These are phyloP conservation scores for Sutorius australiensis DNA, from an alignment of 768 basidiomycete species.

Conservation along the genomic window DNA sequence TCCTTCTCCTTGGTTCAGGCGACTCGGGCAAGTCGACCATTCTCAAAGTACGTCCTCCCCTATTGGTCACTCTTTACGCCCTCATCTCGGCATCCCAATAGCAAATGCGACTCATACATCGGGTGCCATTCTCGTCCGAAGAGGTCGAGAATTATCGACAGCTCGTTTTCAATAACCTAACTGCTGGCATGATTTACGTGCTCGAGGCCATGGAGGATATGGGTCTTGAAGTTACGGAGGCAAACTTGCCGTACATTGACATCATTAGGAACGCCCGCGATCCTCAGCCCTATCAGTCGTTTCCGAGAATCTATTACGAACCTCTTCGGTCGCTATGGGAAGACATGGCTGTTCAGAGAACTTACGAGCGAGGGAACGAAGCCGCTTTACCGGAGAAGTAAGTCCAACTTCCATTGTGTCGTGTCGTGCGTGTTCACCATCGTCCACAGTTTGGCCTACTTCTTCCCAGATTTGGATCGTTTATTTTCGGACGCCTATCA, in stretches of 20 bases:
- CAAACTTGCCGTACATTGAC: slow-evolving; percentile 55
- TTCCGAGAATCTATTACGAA: slow-evolving; percentile 62
- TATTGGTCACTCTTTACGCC: not conserved
- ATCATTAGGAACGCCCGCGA: slow-evolving; percentile 67
- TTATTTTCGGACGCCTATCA: slow-evolving; percentile 69
- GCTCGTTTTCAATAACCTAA: slow-evolving; percentile 89
- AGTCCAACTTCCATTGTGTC: slow-evolving; percentile 15
- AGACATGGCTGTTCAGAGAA: slow-evolving; percentile 69
- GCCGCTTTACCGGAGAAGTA: slow-evolving; percentile 91
- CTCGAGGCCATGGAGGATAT: slow-evolving; percentile 90
- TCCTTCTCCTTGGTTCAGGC: slow-evolving; percentile 87
- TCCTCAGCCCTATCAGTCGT: slow-evolving; percentile 75
- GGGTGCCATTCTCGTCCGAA: slow-evolving; percentile 71
- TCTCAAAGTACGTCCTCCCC: slow-evolving; percentile 59
- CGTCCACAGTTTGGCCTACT: slow-evolving; percentile 58
- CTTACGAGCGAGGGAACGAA: slow-evolving; percentile 83
- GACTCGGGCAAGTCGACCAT: slow-evolving; percentile 93
- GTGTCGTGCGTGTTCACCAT: not conserved
- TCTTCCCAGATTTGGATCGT: slow-evolving; percentile 74
- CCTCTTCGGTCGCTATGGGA: slow-evolving; percentile 72
- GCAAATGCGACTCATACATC: slow-evolving; percentile 98
- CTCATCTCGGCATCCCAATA: slow-evolving; percentile 27
- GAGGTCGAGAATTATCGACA: slow-evolving; percentile 91
- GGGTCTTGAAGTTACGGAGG: slow-evolving; percentile 66
- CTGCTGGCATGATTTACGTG: slow-evolving; percentile 76